These are phyloP conservation scores for Sanghuangporus weigelae DNA, from an alignment of 1,284 basidiomycete genomes.

Conservation along the genomic window DNA sequence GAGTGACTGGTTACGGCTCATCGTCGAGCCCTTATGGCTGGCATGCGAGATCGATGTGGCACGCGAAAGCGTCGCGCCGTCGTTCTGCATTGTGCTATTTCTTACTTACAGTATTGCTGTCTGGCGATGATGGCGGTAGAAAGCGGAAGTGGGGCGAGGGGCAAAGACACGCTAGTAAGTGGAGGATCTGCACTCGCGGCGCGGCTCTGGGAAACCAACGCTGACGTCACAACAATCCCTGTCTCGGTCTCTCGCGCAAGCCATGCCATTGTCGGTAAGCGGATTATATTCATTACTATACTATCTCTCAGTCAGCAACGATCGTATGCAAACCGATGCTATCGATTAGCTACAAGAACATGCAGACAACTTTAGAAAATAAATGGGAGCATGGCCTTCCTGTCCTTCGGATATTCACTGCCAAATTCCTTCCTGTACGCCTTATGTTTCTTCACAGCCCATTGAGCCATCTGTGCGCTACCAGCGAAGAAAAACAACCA, in stretches of 20 bases:
- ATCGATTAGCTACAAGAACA: not conserved
- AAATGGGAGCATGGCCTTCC: conserved; percentile 84
- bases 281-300: not conserved
- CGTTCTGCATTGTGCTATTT: conserved; percentile 31
- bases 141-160: not conserved
- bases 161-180: not conserved
- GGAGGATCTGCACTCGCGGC: not conserved
- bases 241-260: not conserved
- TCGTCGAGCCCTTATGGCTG: conserved; percentile 56
- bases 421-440: conserved; percentile 94
- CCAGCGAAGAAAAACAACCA: conserved; percentile 70
- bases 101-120: not conserved
- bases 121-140: not conserved
- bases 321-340: not conserved
- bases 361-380: conserved; percentile 32
- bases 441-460: conserved; percentile 91
- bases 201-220: not conserved
- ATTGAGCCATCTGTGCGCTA: conserved; percentile 73
- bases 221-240: conserved; percentile 3
- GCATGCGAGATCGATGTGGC: conserved; percentile 67
- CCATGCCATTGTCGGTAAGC: not conserved
- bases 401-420: conserved; percentile 68
- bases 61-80: conserved; percentile 51
- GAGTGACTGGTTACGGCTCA: conserved; percentile 75
- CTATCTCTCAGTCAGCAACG: not conserved